phyloP scores from a whole-genome alignment of 805 yeast species.

The Zygoascus biomembranicola region DNA sequence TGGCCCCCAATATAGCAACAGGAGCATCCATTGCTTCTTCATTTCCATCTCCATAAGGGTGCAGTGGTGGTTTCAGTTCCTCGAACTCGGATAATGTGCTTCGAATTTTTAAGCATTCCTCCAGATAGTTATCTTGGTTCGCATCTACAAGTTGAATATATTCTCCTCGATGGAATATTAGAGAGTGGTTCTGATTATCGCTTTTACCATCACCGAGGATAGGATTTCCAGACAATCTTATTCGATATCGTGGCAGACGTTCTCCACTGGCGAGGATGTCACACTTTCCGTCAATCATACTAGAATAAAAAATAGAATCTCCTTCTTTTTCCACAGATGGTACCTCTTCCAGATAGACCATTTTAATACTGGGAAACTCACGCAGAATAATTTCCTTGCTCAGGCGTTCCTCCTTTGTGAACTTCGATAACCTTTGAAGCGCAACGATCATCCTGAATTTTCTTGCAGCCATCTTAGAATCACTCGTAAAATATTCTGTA shows the following conservation, averaged over 20 bases:
- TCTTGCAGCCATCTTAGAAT: conserved; percentile 63
- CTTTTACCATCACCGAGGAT: conserved; percentile 80
- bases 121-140: conserved; percentile 74
- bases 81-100: conserved; percentile 71
- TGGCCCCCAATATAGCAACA: conserved; percentile 75
- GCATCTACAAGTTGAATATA: conserved; percentile 76
- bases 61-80: conserved; percentile 29
- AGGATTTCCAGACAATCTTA: conserved; percentile 70
- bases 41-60: conserved; percentile 12
- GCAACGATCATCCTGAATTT: conserved; percentile 76
- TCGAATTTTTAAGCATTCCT: conserved; percentile 73
- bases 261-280: conserved; percentile 49
- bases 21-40: conserved; percentile 31
- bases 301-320: conserved; percentile 38
- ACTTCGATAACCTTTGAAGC: conserved; percentile 75
- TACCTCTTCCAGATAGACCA: conserved; percentile 16
- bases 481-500: conserved; percentile 5
- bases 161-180: conserved; percentile 72
- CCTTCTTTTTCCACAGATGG: conserved; percentile 6
- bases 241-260: conserved; percentile 53
- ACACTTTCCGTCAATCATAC: conserved; percentile 65
- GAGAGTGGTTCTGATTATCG: conserved; percentile 72
- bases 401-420: conserved; percentile 68
- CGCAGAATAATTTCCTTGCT: conserved; percentile 74
- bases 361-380: conserved; percentile 76